Conservation (phyloP, 331 rosid genomes). For the Saraca asoca region DNA sequence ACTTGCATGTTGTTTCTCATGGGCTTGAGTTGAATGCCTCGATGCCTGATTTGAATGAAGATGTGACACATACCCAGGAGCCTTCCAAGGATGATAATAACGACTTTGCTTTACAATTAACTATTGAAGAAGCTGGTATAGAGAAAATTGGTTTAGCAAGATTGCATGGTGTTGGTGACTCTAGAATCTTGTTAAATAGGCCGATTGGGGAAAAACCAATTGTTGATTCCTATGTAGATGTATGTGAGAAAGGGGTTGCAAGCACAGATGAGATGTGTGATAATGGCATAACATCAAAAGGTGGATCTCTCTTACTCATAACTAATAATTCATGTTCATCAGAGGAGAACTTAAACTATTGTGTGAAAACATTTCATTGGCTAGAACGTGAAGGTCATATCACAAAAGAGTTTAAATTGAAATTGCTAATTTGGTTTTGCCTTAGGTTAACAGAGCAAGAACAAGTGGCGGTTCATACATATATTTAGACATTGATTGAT, state of each 20-base stretch:
- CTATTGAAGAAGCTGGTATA: constrained; percentile 79
- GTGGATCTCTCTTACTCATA: constrained; percentile 66
- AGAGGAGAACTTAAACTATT: constrained; percentile 90
- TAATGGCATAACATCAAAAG: constrained; percentile 83
- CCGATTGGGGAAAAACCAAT: constrained; percentile 63
- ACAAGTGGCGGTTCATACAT: constrained; percentile 88
- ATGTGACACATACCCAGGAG: constrained; percentile 83
- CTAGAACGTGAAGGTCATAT: constrained; percentile 92
- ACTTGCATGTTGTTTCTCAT: no score
- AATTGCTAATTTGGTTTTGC: constrained; percentile 95
- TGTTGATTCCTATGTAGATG: constrained; percentile 64
- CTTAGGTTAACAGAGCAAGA: constrained; percentile 94
- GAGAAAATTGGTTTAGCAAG: constrained; percentile 64
- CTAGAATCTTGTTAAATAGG: constrained; percentile 77
- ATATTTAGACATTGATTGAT: constrained; percentile 86
- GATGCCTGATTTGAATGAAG: constrained; percentile 68
- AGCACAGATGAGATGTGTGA: constrained; percentile 67
- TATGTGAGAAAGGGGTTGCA: constrained; percentile 68
- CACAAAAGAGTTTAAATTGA: constrained; percentile 83
- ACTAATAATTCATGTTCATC: constrained; percentile 58
- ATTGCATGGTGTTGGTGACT: constrained; percentile 90
- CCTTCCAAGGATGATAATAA: constrained; percentile 84
- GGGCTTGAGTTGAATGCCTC: no score
- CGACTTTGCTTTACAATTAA: constrained; percentile 74
- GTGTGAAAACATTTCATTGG: constrained; percentile 90